phyloP scores from a whole-genome alignment of 352 stramenopile species.

The Pythium dissimile region DNA sequence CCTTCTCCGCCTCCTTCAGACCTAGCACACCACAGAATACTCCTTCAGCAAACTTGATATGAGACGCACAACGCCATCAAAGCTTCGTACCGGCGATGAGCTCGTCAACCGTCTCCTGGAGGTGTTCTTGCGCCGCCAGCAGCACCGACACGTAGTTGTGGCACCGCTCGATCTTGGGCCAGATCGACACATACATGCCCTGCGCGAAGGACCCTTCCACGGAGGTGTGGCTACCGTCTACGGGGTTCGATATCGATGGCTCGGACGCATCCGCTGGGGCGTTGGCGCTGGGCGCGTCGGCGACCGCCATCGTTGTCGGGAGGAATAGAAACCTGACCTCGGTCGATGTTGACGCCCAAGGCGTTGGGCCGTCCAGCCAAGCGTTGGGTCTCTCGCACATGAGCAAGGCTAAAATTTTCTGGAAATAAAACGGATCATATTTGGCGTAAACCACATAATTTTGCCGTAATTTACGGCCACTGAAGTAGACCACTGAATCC shows the following conservation, averaged over 20 bases:
- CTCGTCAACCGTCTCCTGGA: slow-evolving; percentile 63
- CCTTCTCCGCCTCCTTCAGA: slow-evolving; percentile 60
- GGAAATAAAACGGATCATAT: too few relatives aligned
- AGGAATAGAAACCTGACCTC: too few relatives aligned
- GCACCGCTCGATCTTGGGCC: slow-evolving; percentile 81
- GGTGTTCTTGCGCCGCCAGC: slow-evolving; percentile 61
- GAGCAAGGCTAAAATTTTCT: background rate
- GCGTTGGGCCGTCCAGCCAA: background rate
- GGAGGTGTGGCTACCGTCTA: background rate
- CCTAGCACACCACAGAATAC: slow-evolving; percentile 20
- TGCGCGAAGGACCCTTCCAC: slow-evolving; percentile 44
- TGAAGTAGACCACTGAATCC: too few relatives aligned
- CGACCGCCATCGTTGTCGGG: slow-evolving; percentile 13
- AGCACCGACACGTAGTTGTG: slow-evolving; percentile 73
- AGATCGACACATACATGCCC: slow-evolving; percentile 78
- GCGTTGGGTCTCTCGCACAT: background rate
- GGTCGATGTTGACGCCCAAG: background rate
- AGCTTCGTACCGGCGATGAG: slow-evolving; percentile 65
- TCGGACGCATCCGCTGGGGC: background rate
- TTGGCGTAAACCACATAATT: background rate
- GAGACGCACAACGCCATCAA: too few relatives aligned
- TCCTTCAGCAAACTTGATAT: too few relatives aligned
- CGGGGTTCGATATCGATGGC: background rate
- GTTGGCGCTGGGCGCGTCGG: slow-evolving; percentile 2
- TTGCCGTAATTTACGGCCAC: too few relatives aligned